Evolutionary conservation across 148 eudicot genomes (phyloP).

Genomic region (Mesembryanthemum crystallinum): DNA sequence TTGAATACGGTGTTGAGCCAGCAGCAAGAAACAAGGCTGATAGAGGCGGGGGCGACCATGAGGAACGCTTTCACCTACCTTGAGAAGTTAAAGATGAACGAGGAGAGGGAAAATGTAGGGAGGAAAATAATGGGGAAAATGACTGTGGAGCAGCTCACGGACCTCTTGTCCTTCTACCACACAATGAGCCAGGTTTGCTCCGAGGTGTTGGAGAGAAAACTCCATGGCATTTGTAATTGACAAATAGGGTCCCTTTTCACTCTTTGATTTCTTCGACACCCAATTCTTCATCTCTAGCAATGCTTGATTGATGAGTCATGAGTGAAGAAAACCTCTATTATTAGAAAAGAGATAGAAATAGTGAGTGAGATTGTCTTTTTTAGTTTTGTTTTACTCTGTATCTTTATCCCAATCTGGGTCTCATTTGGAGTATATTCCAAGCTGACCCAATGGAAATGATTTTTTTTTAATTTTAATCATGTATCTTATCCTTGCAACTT

Average conservation of each 20-base stretch:
- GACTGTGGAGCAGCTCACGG: conserved; percentile 59
- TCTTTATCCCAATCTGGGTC: not conserved
- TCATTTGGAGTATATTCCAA: no score
- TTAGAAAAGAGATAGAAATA: not conserved
- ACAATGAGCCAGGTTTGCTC: conserved; percentile 70
- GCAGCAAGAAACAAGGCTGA: conserved; percentile 50
- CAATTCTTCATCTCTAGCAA: not conserved
- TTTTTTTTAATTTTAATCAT: no score
- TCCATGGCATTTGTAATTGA: conserved; percentile 35
- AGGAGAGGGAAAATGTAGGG: conserved; percentile 51
- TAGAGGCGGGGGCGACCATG: conserved; percentile 75
- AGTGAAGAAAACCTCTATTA: not conserved
- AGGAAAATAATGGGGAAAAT: conserved; percentile 58
- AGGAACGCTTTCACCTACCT: conserved; percentile 58
- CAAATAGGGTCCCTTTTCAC: conserved; percentile 19
- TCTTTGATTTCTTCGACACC: not conserved
- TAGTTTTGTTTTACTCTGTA: not conserved
- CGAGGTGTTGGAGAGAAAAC: conserved; percentile 54
- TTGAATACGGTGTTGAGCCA: conserved; percentile 58
- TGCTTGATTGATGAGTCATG: not conserved
- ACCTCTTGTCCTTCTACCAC: conserved; percentile 56
- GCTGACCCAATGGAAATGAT: no score
- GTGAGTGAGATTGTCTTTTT: no score
- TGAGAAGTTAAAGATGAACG: conserved; percentile 45
- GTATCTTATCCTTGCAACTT: no score